phyloP scores from a whole-genome alignment of 257 asterid genomes.

The Oldenlandia corymbosa region DNA sequence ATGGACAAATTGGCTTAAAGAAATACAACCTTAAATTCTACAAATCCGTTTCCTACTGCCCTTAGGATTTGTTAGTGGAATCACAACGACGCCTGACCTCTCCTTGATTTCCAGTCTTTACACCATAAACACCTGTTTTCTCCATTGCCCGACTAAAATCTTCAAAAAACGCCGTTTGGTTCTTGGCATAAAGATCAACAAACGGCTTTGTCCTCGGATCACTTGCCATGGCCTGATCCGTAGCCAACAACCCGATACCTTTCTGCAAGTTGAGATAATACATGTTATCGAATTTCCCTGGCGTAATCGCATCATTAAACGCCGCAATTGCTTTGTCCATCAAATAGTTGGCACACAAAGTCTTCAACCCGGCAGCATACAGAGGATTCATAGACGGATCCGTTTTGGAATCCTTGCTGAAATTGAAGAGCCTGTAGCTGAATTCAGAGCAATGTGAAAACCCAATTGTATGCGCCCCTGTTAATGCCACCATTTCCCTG shows the following conservation, averaged over 20 bases:
- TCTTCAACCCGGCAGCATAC: conserved; percentile 37
- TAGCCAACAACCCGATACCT: conserved; percentile 54
- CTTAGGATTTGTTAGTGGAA: conserved; percentile 28
- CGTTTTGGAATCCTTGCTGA: conserved; percentile 22
- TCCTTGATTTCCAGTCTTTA: conserved; percentile 57
- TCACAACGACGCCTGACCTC: conserved; percentile 91
- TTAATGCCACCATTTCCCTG: conserved; percentile 68
- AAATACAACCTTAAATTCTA: too few relatives aligned
- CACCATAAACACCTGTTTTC: conserved; percentile 38
- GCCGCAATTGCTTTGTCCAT: conserved; percentile 43
- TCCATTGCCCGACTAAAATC: conserved; percentile 61
- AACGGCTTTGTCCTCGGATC: conserved; percentile 63
- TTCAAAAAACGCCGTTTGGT: conserved; percentile 48
- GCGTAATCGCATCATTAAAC: conserved; percentile 70
- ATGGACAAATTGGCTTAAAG: not conserved
- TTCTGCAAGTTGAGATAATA: conserved; percentile 44
- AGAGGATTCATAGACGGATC: conserved; percentile 65
- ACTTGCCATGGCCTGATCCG: conserved; percentile 49
- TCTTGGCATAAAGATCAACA: conserved; percentile 65
- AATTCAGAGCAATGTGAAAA: conserved; percentile 77
- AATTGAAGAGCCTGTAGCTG: conserved; percentile 46
- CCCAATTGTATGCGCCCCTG: conserved; percentile 84
- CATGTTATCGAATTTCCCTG: conserved; percentile 78
- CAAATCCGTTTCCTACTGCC: too few relatives aligned
- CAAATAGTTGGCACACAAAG: conserved; percentile 45